Evolutionary conservation across 768 basidiomycete genomes (phyloP).

Genomic region (Harrya chromipes): DNA sequence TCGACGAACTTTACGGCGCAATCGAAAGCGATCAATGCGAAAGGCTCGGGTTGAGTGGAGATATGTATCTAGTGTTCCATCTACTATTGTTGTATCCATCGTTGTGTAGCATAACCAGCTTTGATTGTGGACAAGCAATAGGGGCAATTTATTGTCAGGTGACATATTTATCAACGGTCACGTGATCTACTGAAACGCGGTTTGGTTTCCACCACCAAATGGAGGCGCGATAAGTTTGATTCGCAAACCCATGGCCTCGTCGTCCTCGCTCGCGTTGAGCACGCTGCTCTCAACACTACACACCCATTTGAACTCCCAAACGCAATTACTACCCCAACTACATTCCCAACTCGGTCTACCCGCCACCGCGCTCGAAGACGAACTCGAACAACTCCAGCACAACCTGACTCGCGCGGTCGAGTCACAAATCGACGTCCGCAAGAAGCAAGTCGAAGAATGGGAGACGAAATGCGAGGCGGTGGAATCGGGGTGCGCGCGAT

Average conservation of each 20-base stretch:
- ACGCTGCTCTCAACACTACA: conserved; percentile 75
- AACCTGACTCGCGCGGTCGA: conserved; percentile 77
- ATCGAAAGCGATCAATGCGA: conserved; percentile 17
- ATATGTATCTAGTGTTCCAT: background rate
- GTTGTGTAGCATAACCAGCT: background rate
- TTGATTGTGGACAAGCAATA: background rate
- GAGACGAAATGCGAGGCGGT: conserved; percentile 56
- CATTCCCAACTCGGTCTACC: conserved; percentile 86
- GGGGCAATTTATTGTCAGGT: conserved; percentile 13
- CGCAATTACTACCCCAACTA: conserved; percentile 74
- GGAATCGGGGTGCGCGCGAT: conserved; percentile 63
- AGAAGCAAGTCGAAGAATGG: conserved; percentile 79
- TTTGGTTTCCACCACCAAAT: conserved; percentile 22
- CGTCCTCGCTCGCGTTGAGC: conserved; percentile 45
- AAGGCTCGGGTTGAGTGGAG: conserved; percentile 6
- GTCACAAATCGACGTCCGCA: conserved; percentile 60
- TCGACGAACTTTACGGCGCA: conserved; percentile 59
- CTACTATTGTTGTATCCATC: too few relatives aligned
- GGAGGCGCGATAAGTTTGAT: conserved; percentile 7
- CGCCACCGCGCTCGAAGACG: conserved; percentile 73
- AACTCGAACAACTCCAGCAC: conserved; percentile 68
- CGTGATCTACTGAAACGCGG: conserved; percentile 21
- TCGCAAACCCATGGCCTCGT: conserved; percentile 25
- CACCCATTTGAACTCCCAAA: conserved; percentile 75
- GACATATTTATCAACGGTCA: conserved; percentile 27